Conservation (phyloP, 1,284 basidiomycete species). For the Trametes sp. region DNA sequence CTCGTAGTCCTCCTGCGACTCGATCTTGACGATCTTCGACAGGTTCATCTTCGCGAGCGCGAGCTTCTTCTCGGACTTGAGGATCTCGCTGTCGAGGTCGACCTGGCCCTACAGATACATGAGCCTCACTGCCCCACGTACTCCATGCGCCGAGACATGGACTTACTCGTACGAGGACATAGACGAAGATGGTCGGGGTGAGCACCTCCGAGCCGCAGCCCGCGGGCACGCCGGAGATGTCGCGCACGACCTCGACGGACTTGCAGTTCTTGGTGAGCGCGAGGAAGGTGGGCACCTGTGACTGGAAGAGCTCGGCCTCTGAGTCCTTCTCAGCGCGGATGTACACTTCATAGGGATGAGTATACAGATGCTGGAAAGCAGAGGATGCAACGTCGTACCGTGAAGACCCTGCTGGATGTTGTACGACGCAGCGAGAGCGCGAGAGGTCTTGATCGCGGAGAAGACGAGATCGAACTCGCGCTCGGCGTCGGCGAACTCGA, state of each 20-base stretch:
- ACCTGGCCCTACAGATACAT: conserved; percentile 62
- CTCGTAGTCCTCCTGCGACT: conserved; percentile 79
- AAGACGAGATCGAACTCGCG: conserved; percentile 91
- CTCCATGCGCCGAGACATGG: neutral
- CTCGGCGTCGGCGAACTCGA: conserved; percentile 79
- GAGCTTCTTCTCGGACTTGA: conserved; percentile 89
- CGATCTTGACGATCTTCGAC: conserved; percentile 81
- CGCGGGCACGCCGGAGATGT: conserved; percentile 71
- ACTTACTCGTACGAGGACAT: conserved; percentile 86
- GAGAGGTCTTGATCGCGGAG: conserved; percentile 78
- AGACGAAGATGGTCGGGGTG: conserved; percentile 76
- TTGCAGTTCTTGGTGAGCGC: conserved; percentile 93
- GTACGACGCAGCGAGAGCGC: conserved; percentile 92
- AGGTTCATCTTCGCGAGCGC: conserved; percentile 73
- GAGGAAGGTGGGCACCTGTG: conserved; percentile 79
- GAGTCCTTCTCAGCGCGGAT: conserved; percentile 75
- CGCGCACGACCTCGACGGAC: conserved; percentile 56
- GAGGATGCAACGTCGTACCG: conserved; percentile 52
- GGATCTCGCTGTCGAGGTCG: conserved; percentile 84
- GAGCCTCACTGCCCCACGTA: neutral
- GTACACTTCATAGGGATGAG: conserved; percentile 63
- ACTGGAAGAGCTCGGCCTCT: conserved; percentile 71
- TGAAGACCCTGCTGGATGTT: conserved; percentile 90
- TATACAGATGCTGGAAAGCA: neutral
- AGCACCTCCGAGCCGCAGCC: conserved; percentile 91